Evolutionary conservation across 2,329 filamentous ascomycete species (phyloP).

Genomic region (Talaromyces sp.): DNA sequence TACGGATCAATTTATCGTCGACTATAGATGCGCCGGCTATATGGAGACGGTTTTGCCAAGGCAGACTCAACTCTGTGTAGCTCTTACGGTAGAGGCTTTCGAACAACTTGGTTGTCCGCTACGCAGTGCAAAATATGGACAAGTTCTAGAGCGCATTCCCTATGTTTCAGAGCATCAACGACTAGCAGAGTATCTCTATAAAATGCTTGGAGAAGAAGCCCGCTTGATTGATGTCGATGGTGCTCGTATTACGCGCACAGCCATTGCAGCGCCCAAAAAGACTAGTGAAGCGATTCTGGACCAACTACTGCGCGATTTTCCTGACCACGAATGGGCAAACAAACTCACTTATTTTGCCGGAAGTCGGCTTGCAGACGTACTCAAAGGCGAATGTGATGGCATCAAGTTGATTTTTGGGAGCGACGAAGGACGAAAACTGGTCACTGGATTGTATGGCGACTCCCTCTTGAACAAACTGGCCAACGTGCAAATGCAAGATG

Average conservation of each 20-base stretch:
- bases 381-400: conserved; percentile 34
- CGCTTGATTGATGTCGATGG: conserved; percentile 25
- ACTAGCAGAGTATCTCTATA: conserved; percentile 26
- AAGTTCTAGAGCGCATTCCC: conserved; percentile 17
- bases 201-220: conserved; percentile 24
- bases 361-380: conserved; percentile 32
- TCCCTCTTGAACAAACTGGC: conserved; percentile 18
- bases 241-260: conserved; percentile 23
- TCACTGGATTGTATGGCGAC: conserved; percentile 35
- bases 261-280: conserved; percentile 16
- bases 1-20: conserved; percentile 22
- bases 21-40: conserved; percentile 18
- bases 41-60: conserved; percentile 18
- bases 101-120: conserved; percentile 24
- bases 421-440: conserved; percentile 18
- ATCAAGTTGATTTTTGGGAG: conserved; percentile 38
- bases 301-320: conserved; percentile 23
- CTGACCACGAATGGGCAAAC: conserved; percentile 28
- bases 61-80: conserved; percentile 17
- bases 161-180: conserved; percentile 20
- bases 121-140: conserved; percentile 17
- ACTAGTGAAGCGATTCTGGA: conserved; percentile 18
- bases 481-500: conserved; percentile 22
- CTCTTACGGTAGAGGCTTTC: conserved; percentile 25
- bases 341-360: conserved; percentile 31